Conservation (phyloP, 2,329 filamentous ascomycete species). For the Hyphodiscus sp. region DNA sequence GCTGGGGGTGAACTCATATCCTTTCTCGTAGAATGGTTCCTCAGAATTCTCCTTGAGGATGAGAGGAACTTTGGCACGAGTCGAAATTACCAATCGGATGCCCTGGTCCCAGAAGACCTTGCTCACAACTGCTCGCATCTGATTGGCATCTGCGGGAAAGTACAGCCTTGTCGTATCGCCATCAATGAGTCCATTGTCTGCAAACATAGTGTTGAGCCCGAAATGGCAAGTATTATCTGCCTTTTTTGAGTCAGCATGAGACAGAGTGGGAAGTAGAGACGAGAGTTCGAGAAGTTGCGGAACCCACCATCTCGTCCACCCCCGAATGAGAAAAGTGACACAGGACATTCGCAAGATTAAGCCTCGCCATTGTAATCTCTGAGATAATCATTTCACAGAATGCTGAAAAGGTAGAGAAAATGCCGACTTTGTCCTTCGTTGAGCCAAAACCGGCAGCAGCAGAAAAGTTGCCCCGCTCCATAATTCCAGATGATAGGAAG, state of each 20-base stretch:
- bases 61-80: conserved; percentile 33
- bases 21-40: conserved; percentile 31
- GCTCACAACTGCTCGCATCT: conserved; percentile 33
- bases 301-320: conserved; percentile 31
- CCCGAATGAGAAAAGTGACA: conserved; percentile 36
- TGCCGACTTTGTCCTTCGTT: conserved; percentile 31
- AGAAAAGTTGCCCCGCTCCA: conserved; percentile 36
- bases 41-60: conserved; percentile 33
- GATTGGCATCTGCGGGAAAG: conserved; percentile 35
- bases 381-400: conserved; percentile 36
- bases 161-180: conserved; percentile 31
- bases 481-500: conserved; percentile 33
- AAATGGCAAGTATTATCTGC: conserved; percentile 37
- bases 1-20: conserved; percentile 32
- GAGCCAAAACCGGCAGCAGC: conserved; percentile 35
- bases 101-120: conserved; percentile 34
- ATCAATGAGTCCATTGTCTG: conserved; percentile 35
- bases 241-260: too few species aligned
- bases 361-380: conserved; percentile 35
- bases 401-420: conserved; percentile 36
- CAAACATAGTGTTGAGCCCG: conserved; percentile 35
- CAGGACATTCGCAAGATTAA: conserved; percentile 33
- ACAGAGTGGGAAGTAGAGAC: too few species aligned
- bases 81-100: conserved; percentile 34
- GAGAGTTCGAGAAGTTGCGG: too few species aligned